Evolutionary conservation across 495 filamentous ascomycete genomes (phyloP), one percentile per base, ranked within the genome.

Genomic region (Penicillium roqueforti): DNA sequence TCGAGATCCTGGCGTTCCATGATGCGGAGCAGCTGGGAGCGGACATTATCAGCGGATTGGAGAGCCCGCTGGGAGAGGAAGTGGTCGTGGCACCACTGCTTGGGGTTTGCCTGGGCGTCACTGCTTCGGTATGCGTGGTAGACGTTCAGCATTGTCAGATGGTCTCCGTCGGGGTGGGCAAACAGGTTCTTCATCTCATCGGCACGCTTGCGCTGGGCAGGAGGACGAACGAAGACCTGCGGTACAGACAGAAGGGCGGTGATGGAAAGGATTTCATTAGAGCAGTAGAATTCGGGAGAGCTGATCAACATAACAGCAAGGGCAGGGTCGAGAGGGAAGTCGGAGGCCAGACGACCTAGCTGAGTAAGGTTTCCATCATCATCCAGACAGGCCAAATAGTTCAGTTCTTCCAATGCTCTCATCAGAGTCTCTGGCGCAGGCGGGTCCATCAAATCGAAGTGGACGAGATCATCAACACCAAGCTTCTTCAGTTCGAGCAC

Each of bases 381-480:
- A 60, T 99, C 92, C 3, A 99, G 80, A 72, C 95, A 99, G 18
- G 92, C 89, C 0, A 99, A 78, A 68, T 95, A 99, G 68, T 99
- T 97, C 16, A 99, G 84, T 71, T 99, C 95, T 69, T 99, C 95
- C 13, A 99, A 75, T 16, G 95, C 95, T 61, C 95, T 87, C 93
- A 99, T 99, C 66, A 99, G 82, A 22, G 95, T 99, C 76, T 99
- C 95, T 0, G 95, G 95, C 1, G 95, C 93, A 4, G 95, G 95
- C 3, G 95, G 95, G 58, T 99, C 95, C 93, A 98, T 98, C 47
- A 97, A 76, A 66, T 97, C 95, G 66, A 98, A 98, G 68, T 99
- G 95, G 3, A 99, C 95, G 46, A 99, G 77, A 66, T 99, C 95
- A 57, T 95, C 85, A 37, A 99, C 83, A 29, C 95, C 95, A 31